Evolutionary conservation across 352 stramenopile genomes (phyloP).

Genomic region (Blastocystis sp.): DNA sequence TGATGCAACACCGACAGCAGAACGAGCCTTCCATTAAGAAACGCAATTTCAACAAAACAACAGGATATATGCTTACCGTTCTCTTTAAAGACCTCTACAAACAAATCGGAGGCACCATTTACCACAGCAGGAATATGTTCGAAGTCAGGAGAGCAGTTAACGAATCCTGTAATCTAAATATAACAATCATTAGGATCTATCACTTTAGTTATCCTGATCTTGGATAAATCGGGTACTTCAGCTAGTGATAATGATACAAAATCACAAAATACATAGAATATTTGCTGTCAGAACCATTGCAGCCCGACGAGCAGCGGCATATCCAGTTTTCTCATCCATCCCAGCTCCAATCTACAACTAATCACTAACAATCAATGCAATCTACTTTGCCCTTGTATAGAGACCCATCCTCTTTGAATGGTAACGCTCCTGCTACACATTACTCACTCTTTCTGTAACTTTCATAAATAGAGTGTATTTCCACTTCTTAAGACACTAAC

Average conservation of each 20-base stretch:
- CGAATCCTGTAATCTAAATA: conserved; percentile 61
- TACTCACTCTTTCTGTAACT: neutral
- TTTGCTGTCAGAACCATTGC: conserved; percentile 52
- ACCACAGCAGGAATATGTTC: conserved; percentile 50
- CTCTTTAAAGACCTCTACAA: conserved; percentile 56
- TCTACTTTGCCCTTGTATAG: conserved; percentile 51
- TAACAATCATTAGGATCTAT: neutral
- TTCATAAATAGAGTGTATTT: conserved; percentile 58
- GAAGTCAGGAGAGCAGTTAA: conserved; percentile 26
- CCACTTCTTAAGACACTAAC: conserved; percentile 10
- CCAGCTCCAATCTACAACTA: neutral
- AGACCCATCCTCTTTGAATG: conserved; percentile 41
- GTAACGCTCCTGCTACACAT: conserved; percentile 31
- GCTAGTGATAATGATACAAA: neutral
- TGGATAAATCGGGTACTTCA: conserved; percentile 28
- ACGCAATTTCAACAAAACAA: neutral
- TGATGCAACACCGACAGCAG: conserved; percentile 47
- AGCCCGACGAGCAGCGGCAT: neutral
- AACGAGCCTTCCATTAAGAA: conserved; percentile 30
- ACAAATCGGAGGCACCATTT: conserved; percentile 57
- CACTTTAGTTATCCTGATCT: conserved; percentile 22
- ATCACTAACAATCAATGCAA: neutral
- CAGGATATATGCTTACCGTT: conserved; percentile 61
- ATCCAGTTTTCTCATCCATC: conserved; percentile 28
- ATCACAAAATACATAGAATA: conserved; percentile 27